Percentiles rank a stretch among this genome's conserved stretches.
Evolutionary conservation across 139 green algal species (phyloP).

Genomic region (Micractinium sp.): DNA sequence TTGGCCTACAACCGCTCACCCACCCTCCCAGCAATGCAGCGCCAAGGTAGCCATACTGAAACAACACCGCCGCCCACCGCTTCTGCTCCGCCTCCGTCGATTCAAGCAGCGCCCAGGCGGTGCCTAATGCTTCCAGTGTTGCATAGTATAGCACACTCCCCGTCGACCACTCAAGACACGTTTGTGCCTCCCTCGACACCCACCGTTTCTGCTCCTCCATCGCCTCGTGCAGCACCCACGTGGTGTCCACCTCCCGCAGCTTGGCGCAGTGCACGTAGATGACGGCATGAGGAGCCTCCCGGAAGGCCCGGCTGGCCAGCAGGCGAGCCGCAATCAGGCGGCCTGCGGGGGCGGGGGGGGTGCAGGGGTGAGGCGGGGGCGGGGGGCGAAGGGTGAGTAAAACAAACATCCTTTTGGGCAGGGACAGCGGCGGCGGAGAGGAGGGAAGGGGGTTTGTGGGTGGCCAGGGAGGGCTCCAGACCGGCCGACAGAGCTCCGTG

Average conservation of each 20-base stretch:
- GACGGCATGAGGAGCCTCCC: conserved; percentile 41
- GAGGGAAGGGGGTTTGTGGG: not conserved
- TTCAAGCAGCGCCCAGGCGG: conserved; percentile 49
- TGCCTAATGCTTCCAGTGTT: conserved; percentile 54
- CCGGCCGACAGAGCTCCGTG: too few relatives aligned
- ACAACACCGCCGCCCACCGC: not conserved
- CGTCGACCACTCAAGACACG: too few relatives aligned
- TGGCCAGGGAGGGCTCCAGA: too few relatives aligned
- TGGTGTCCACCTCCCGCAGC: conserved; percentile 80
- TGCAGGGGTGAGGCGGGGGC: not conserved
- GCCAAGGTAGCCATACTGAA: too few relatives aligned
- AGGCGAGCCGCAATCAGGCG: conserved; percentile 38
- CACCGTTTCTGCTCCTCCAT: conserved; percentile 37
- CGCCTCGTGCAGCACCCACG: conserved; percentile 46
- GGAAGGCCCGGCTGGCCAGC: conserved; percentile 48
- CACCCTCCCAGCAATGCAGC: too few relatives aligned
- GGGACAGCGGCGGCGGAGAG: not conserved
- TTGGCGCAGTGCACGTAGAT: conserved; percentile 73
- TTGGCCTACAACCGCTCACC: too few relatives aligned
- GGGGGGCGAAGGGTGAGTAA: not conserved
- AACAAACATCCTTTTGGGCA: too few relatives aligned
- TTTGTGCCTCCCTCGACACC: not conserved
- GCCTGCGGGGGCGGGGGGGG: conserved; percentile 4
- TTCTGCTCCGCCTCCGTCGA: conserved; percentile 34
- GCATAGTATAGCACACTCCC: not conserved